These are phyloP conservation scores for Leccinum rimulosum DNA, from an alignment of 768 basidiomycete species.

Conservation along the genomic window DNA sequence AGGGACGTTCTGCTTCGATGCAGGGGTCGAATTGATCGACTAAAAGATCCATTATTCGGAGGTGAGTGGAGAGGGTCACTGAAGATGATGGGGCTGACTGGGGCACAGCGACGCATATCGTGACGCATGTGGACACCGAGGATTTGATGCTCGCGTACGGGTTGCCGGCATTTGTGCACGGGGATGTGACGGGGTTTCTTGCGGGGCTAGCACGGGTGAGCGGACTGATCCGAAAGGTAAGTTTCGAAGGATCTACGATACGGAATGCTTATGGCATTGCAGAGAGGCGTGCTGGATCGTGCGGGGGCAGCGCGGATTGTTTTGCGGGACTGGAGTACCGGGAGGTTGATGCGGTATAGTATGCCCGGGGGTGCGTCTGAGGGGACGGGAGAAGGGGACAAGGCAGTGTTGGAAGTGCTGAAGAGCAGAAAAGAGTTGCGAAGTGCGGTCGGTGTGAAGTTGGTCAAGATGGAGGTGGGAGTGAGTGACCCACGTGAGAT, in stretches of 20 bases:
- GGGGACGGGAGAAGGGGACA: slow-evolving; percentile 38
- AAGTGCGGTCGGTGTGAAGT: slow-evolving; percentile 44
- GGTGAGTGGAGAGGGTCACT: slow-evolving; percentile 43
- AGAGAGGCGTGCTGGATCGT: slow-evolving; percentile 75
- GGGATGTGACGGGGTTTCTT: slow-evolving; percentile 72
- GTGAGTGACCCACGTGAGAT: slow-evolving; percentile 41
- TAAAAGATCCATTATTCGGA: slow-evolving; percentile 75
- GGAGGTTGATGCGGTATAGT: slow-evolving; percentile 73
- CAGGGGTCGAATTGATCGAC: slow-evolving; percentile 77
- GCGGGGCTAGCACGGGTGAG: slow-evolving; percentile 71
- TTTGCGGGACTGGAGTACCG: slow-evolving; percentile 80
- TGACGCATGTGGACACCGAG: slow-evolving; percentile 64
- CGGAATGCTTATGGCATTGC: slow-evolving; percentile 15
- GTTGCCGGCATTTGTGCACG: slow-evolving; percentile 72
- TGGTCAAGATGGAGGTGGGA: slow-evolving; percentile 53
- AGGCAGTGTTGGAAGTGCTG: slow-evolving; percentile 45
- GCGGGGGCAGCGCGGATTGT: slow-evolving; percentile 74
- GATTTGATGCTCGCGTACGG: slow-evolving; percentile 90
- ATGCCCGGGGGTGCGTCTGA: slow-evolving; percentile 39
- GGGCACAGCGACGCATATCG: slow-evolving; percentile 59
- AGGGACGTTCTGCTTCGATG: slow-evolving; percentile 78
- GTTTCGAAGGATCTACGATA: slow-evolving; percentile 7
- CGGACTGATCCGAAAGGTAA: slow-evolving; percentile 75
- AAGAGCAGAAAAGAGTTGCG: slow-evolving; percentile 67
- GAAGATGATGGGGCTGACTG: slow-evolving; percentile 12